Evolutionary conservation across 2,329 filamentous ascomycete genomes (phyloP).

Genomic region (Aureobasidium musti): DNA sequence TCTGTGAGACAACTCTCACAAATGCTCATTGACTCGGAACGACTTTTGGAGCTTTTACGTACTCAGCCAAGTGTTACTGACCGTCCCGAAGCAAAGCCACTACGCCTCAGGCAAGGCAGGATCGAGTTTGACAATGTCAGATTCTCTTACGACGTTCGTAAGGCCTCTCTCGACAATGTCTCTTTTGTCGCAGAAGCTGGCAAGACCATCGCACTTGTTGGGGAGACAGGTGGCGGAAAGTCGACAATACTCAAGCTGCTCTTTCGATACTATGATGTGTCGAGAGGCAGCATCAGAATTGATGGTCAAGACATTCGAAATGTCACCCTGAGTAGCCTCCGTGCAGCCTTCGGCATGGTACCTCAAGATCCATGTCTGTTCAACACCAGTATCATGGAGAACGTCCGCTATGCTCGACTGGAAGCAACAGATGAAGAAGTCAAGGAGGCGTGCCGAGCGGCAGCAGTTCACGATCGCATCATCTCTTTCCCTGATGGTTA

Average conservation of each 20-base stretch:
- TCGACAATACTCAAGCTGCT: conserved; percentile 64
- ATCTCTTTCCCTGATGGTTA: conserved; percentile 65
- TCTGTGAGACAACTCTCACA: conserved; percentile 53
- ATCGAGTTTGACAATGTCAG: conserved; percentile 58
- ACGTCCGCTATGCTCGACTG: conserved; percentile 63
- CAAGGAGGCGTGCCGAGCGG: conserved; percentile 61
- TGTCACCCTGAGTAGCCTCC: conserved; percentile 59
- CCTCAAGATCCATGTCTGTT: conserved; percentile 67
- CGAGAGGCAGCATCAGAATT: conserved; percentile 56
- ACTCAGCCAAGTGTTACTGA: conserved; percentile 60
- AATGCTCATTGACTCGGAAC: conserved; percentile 66
- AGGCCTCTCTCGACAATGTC: conserved; percentile 54
- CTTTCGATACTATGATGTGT: conserved; percentile 62
- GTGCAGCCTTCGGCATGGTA: conserved; percentile 62
- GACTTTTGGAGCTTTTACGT: conserved; percentile 59
- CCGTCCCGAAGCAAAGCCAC: conserved; percentile 47
- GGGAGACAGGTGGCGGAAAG: conserved; percentile 64
- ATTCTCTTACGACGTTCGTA: conserved; percentile 59
- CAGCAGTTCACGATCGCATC: conserved; percentile 66
- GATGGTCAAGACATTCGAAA: conserved; percentile 63
- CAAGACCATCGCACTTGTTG: conserved; percentile 62
- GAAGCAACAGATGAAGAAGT: conserved; percentile 64
- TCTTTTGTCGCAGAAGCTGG: conserved; percentile 55
- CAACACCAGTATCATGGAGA: conserved; percentile 65
- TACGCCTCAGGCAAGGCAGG: conserved; percentile 52